Conservation (phyloP, 2,329 filamentous ascomycete species). For the Thielaviopsis populi region DNA sequence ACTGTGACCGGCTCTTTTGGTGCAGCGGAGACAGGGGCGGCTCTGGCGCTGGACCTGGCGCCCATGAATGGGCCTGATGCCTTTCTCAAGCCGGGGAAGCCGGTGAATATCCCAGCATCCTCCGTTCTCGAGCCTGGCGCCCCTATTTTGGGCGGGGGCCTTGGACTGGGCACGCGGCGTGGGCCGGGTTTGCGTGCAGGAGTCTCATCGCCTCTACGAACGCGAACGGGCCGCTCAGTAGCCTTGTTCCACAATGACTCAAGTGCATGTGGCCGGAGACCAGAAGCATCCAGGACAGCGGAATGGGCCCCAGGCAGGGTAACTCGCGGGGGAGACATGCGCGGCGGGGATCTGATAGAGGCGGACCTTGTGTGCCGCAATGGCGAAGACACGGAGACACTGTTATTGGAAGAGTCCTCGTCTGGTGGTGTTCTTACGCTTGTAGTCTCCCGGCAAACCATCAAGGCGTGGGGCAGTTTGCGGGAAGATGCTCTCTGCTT, state of each 20-base stretch:
- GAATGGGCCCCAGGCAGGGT: conserved; percentile 1
- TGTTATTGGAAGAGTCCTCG: neutral
- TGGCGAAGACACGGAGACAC: neutral
- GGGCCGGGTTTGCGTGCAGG: neutral
- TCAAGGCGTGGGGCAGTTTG: neutral
- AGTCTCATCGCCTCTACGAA: conserved; percentile 14
- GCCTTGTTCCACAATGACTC: conserved; percentile 8
- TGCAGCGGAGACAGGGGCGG: neutral
- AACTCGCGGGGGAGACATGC: conserved; percentile 2
- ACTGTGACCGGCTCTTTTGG: neutral
- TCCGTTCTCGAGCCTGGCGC: neutral
- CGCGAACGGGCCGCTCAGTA: conserved; percentile 10
- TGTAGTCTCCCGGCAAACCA: neutral
- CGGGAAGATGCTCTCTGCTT: neutral
- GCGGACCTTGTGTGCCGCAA: neutral
- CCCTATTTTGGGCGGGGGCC: conserved; percentile 6
- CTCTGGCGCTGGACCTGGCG: neutral
- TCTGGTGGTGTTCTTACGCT: neutral
- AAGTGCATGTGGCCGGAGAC: neutral
- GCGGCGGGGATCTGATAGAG: conserved; percentile 3
- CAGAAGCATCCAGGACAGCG: neutral
- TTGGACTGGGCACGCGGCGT: conserved; percentile 8
- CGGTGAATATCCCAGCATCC: neutral
- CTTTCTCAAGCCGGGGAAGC: neutral
- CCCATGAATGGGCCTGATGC: neutral